These are phyloP conservation scores for Podospora conica DNA, from an alignment of 495 filamentous ascomycete genomes.

Conservation along the genomic window DNA sequence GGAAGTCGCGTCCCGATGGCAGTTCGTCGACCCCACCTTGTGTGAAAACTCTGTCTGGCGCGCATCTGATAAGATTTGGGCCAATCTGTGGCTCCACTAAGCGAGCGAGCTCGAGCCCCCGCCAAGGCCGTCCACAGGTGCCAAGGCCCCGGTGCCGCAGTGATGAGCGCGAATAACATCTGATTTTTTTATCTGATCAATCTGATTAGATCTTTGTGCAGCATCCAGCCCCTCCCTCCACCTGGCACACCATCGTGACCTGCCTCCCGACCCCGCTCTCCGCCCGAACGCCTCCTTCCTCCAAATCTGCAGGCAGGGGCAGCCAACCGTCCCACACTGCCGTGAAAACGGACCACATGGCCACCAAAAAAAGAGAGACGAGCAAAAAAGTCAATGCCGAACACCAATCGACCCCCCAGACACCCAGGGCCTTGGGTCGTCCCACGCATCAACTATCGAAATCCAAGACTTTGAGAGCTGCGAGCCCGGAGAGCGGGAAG, in stretches of 20 bases:
- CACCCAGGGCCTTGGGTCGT: background rate
- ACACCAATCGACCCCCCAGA: background rate
- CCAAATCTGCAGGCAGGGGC: background rate
- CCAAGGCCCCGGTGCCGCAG: background rate
- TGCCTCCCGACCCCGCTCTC: background rate
- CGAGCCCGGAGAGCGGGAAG: background rate
- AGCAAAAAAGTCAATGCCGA: background rate
- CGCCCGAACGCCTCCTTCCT: background rate
- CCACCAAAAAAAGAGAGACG: background rate
- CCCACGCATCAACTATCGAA: background rate
- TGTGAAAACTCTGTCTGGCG: background rate
- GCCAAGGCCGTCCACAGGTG: background rate
- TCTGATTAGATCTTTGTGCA: conserved; percentile 17
- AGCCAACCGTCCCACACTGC: background rate
- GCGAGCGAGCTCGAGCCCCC: conserved; percentile 1
- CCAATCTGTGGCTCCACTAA: conserved; percentile 1
- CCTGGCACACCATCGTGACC: background rate
- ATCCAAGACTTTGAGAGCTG: background rate
- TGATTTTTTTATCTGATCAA: conserved; percentile 19
- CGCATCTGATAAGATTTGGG: conserved; percentile 16
- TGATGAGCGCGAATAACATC: background rate
- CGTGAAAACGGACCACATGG: background rate
- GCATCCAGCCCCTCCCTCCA: background rate
- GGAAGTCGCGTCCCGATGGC: background rate
- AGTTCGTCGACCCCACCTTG: background rate